Evolutionary conservation across 2,329 filamentous ascomycete species (phyloP), one percentile per base, ranked within the genome.

Genomic region (Alternaria solani): DNA sequence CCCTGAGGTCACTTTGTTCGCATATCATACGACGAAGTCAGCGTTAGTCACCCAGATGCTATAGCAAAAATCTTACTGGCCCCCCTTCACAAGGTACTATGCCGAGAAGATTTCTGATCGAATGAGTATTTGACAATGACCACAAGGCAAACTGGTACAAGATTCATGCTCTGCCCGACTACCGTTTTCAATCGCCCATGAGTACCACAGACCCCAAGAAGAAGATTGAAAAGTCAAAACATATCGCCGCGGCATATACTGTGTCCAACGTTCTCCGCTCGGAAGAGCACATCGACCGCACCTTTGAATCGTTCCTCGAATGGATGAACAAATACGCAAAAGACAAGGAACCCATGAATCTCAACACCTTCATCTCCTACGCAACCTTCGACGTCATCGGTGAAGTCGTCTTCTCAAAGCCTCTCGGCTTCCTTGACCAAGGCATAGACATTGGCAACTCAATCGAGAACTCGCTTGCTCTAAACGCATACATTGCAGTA

Each of bases 11-110:
- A 57, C 38, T 83, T 83, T 64, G 78, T 83, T 30, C 80, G 82
- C 16, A 81, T 83, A 32, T 72, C 74, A 6, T 71, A 77, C 26
- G 78, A 82, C 51, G 81, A 83, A 73, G 75, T 83, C 60, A 81
- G 79, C 57, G 74, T 83, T 39, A 74, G 74, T 51, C 78, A 83
- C 61, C 78, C 80, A 1, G 76, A 81, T 59, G 81, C 75, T 14
- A 70, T 81, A 20, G 72, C 71, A 20, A 67, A 74, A 44, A 67
- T 83, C 12, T 72, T 82, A 2, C 62, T 76, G 28, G 70, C 67
- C 1, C 69, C 72, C 6, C 57, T 79, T 2, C 60, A 64, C 11
- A 75, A 82, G 70, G 79, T 74, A 58, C 2, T 5, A 12, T n/a
- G 5, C 5, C n/a, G 8, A n/a, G 7, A 41, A 7, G 14, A 9